These are phyloP conservation scores for Entelexis sorbosivorans DNA, from an alignment of 1,139 yeast species.

Conservation along the genomic window DNA sequence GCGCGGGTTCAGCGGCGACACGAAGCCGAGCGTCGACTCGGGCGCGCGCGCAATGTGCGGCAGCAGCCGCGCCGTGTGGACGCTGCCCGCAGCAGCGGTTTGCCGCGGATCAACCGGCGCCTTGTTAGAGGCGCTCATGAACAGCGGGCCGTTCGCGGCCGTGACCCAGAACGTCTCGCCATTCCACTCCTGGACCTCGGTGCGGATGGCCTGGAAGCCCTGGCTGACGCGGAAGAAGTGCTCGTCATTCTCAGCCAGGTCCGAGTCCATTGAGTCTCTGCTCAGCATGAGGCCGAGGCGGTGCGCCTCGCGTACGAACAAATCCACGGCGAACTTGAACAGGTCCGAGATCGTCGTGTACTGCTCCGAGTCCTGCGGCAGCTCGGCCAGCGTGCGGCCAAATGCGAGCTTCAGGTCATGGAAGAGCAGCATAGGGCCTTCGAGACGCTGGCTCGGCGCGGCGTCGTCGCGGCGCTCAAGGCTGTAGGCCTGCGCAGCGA, in stretches of 20 bases:
- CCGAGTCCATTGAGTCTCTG: neutral
- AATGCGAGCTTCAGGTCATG: slow-evolving; percentile 66
- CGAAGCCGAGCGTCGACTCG: slow-evolving; percentile 37
- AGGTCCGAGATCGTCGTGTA: slow-evolving; percentile 57
- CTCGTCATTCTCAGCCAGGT: slow-evolving; percentile 13
- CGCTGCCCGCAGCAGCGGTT: slow-evolving; percentile 49
- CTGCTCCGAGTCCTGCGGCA: slow-evolving; percentile 44
- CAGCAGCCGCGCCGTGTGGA: slow-evolving; percentile 46
- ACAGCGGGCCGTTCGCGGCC: slow-evolving; percentile 49
- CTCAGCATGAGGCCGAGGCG: slow-evolving; percentile 35
- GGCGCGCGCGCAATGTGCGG: slow-evolving; percentile 38
- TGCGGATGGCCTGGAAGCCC: slow-evolving; percentile 59
- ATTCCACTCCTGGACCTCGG: slow-evolving; percentile 46
- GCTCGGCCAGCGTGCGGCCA: slow-evolving; percentile 39
- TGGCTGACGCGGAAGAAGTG: slow-evolving; percentile 19
- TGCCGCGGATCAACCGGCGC: slow-evolving; percentile 60
- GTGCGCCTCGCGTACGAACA: slow-evolving; percentile 59
- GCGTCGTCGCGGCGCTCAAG: slow-evolving; percentile 7
- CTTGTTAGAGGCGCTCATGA: slow-evolving; percentile 52
- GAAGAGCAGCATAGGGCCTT: slow-evolving; percentile 33
- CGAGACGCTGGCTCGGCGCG: slow-evolving; percentile 1
- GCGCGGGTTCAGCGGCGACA: slow-evolving; percentile 33
- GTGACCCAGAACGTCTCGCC: slow-evolving; percentile 52
- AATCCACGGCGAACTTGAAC: slow-evolving; percentile 58
- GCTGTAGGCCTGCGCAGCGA: slow-evolving; percentile 9